Evolutionary conservation across 2,329 filamentous ascomycete species (phyloP).

Genomic region (Pseudopithomyces chartarum): DNA sequence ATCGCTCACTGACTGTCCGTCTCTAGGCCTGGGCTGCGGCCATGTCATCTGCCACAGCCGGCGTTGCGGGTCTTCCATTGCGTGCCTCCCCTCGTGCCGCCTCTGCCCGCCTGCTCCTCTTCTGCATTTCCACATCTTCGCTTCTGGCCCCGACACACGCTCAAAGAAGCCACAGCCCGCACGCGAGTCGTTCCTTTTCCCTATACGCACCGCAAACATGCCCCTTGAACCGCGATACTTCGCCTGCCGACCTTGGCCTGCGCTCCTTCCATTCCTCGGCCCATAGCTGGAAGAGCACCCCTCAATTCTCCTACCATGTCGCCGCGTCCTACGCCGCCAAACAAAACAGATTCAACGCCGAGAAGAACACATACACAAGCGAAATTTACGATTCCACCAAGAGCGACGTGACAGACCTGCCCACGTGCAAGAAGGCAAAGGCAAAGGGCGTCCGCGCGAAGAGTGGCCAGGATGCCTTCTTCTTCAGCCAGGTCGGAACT

Average conservation of each 20-base stretch:
- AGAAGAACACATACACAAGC: slow-evolving; percentile 42
- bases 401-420: slow-evolving; percentile 28
- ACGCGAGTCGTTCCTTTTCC: slow-evolving; percentile 18
- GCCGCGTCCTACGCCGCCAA: slow-evolving; percentile 50
- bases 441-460: slow-evolving; percentile 69
- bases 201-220: slow-evolving; percentile 33
- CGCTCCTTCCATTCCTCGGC: slow-evolving; percentile 38
- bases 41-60: slow-evolving; percentile 44
- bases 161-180: slow-evolving; percentile 20
- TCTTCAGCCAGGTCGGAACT: slow-evolving; percentile 78
- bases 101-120: slow-evolving; percentile 34
- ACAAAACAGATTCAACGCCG: slow-evolving; percentile 42
- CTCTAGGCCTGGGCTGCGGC: slow-evolving; percentile 40
- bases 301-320: slow-evolving; percentile 46
- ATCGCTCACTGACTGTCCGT: slow-evolving; percentile 26
- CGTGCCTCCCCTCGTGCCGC: slow-evolving; percentile 27
- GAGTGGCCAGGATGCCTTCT: slow-evolving; percentile 96
- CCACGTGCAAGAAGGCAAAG: slow-evolving; percentile 41
- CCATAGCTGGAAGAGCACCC: slow-evolving; percentile 28
- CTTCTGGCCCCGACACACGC: slow-evolving; percentile 29
- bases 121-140: slow-evolving; percentile 37
- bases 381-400: slow-evolving; percentile 33
- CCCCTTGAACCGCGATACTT: slow-evolving; percentile 34
- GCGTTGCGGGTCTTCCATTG: slow-evolving; percentile 27
- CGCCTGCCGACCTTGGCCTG: slow-evolving; percentile 32